Base-by-base conservation (phyloP, 169 alveolate species). In the Theileria parva region DNA sequence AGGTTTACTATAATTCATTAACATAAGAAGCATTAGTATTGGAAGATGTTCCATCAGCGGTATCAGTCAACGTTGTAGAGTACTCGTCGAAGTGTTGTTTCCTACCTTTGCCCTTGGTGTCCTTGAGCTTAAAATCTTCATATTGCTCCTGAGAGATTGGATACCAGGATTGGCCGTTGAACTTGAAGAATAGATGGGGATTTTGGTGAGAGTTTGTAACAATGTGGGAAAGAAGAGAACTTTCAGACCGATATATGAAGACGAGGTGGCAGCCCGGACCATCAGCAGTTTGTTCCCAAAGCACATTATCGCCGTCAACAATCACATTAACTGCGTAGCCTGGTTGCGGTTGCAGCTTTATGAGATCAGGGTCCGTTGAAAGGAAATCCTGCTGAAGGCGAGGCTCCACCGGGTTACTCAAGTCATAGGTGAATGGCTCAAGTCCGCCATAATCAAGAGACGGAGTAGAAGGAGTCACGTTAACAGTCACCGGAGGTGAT, bases 401-500 rank as follows among this genome's bases (percentile, higher is more conserved):
- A 15, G 32, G 25, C 44, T 63, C 71, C 19, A 27, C 21, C 2
- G 71, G 71, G 71, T 27, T 63, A 21, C 44, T 63, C 53, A 63
- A 15, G 39, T 63, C 71, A 21, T 63, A 63, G 12, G 71, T 63
- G 21, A 63, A 63, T 15, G 71, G 71, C 50, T n/a, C 71, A 27
- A 17, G 17, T 7, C 50, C 50, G n/a, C 71, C 71, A 34, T 63
- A 63, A 39, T 63, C 50, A 32, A 63, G 71, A 4, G 25, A 63
- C 0, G 32, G 25, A 17, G 71, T 63, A 5, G 71, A 63, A 21
- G 71, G 71, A 15, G 39, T 39, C 39, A 0, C 13, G 17, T 15
- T 63, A 7, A 21, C 53, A 5, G 71, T 27, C 39, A 63, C 71
- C 11, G 71, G 71, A 17, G 71, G 71, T 21, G 71, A 23, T 6